phyloP scores from a whole-genome alignment of 306 rosid genomes.

The Neltuma alba region DNA sequence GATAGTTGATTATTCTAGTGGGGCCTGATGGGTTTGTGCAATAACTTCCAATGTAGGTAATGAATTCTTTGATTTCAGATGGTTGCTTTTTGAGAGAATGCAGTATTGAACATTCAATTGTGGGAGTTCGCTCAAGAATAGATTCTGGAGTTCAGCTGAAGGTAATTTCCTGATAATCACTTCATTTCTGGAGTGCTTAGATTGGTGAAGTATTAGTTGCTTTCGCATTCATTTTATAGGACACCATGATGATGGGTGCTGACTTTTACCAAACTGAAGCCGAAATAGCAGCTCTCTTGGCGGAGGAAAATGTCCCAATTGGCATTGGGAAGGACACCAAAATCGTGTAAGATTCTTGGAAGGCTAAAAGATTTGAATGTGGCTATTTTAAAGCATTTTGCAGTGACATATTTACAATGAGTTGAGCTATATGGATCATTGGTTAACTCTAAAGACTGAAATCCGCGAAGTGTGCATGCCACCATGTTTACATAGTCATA shows the following conservation, averaged over 20 bases:
- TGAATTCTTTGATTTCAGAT: slow-evolving; percentile 59
- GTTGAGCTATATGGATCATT: slow-evolving; percentile 5
- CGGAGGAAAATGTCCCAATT: slow-evolving; percentile 45
- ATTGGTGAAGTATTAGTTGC: slow-evolving; percentile 28
- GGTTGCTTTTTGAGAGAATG: slow-evolving; percentile 57
- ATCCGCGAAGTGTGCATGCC: not conserved
- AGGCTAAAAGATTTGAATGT: slow-evolving; percentile 26
- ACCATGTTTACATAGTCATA: not conserved
- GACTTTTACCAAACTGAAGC: slow-evolving; percentile 51
- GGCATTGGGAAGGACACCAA: slow-evolving; percentile 56
- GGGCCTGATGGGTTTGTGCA: slow-evolving; percentile 37
- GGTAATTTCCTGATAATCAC: slow-evolving; percentile 32
- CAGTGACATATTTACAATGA: not conserved
- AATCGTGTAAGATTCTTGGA: slow-evolving; percentile 47
- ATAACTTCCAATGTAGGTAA: slow-evolving; percentile 49
- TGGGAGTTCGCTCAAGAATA: slow-evolving; percentile 55
- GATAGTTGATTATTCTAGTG: slow-evolving; percentile 26
- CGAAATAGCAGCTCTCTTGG: slow-evolving; percentile 49
- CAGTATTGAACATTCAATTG: slow-evolving; percentile 50
- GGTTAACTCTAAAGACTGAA: not conserved
- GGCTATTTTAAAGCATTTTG: slow-evolving; percentile 5
- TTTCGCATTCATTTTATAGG: slow-evolving; percentile 36
- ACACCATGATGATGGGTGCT: slow-evolving; percentile 59
- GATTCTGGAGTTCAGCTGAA: slow-evolving; percentile 49
- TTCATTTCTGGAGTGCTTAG: slow-evolving; percentile 10